Conservation (phyloP, 331 rosid genomes). For the Rhamnella rubrinervis region DNA sequence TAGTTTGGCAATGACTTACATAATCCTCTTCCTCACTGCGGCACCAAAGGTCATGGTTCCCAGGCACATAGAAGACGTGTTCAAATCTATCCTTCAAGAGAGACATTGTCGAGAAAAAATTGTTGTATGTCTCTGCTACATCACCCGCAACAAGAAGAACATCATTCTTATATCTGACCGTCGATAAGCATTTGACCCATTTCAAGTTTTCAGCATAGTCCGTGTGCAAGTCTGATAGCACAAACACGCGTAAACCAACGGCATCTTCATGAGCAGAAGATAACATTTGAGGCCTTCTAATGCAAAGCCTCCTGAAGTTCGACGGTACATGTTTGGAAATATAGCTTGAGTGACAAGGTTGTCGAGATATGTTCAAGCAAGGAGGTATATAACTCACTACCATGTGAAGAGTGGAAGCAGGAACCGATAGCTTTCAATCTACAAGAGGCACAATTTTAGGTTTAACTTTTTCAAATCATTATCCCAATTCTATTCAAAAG, state of each 20-base stretch:
- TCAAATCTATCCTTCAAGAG: slow-evolving; percentile 61
- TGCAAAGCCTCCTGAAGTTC: slow-evolving; percentile 26
- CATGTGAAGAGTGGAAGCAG: slow-evolving; percentile 31
- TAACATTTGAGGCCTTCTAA: slow-evolving; percentile 39
- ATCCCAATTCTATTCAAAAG: background rate
- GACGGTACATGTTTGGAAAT: slow-evolving; percentile 35
- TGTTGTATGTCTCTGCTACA: slow-evolving; percentile 62
- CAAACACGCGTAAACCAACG: slow-evolving; percentile 58
- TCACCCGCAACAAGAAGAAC: slow-evolving; percentile 76
- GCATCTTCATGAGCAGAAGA: slow-evolving; percentile 39
- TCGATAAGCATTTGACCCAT: slow-evolving; percentile 58
- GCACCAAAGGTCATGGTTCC: slow-evolving; percentile 88
- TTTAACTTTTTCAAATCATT: slow-evolving; percentile 3
- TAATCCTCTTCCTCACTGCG: slow-evolving; percentile 49
- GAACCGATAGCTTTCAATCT: slow-evolving; percentile 23
- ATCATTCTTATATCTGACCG: slow-evolving; percentile 40
- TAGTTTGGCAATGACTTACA: slow-evolving; percentile 39
- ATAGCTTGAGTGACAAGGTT: slow-evolving; percentile 27
- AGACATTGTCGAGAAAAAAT: slow-evolving; percentile 68
- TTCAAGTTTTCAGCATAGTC: slow-evolving; percentile 74
- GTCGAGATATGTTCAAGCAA: slow-evolving; percentile 35
- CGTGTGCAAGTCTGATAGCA: slow-evolving; percentile 74
- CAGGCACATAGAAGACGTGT: slow-evolving; percentile 66
- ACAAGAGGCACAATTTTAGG: slow-evolving; percentile 31
- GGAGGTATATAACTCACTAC: slow-evolving; percentile 37